phyloP scores from a whole-genome alignment of 1,284 basidiomycete genomes.

The Crucibulum cyathiforme region DNA sequence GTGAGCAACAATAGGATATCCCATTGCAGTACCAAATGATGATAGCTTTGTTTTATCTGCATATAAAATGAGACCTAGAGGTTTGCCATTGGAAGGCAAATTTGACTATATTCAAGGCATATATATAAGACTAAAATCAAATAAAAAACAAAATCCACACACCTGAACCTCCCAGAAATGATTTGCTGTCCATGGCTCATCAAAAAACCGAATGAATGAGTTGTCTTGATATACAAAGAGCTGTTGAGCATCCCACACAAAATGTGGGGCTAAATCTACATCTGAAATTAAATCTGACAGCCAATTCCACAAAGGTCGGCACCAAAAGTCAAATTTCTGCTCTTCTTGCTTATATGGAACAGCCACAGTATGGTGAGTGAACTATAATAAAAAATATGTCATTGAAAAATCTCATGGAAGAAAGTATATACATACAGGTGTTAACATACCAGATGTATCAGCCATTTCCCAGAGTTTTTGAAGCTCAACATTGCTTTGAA shows the following conservation, averaged over 20 bases:
- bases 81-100: constrained; percentile 16
- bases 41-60: constrained; percentile 51
- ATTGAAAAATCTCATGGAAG: background rate
- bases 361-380: constrained; percentile 13
- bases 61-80: constrained; percentile 38
- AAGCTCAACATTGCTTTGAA: constrained; percentile 12
- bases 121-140: background rate
- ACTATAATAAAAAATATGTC: constrained; percentile 13
- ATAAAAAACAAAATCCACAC: background rate
- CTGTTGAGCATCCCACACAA: constrained; percentile 28
- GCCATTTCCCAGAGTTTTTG: constrained; percentile 11
- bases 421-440: constrained; percentile 5
- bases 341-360: constrained; percentile 17
- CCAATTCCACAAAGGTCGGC: constrained; percentile 27
- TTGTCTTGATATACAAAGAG: constrained; percentile 33
- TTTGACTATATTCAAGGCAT: constrained; percentile 3
- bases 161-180: constrained; percentile 24
- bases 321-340: constrained; percentile 14
- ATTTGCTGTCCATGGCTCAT: constrained; percentile 39
- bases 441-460: constrained; percentile 3
- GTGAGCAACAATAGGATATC: constrained; percentile 45
- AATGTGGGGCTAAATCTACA: constrained; percentile 8
- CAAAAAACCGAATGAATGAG: constrained; percentile 30
- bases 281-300: constrained; percentile 20
- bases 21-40: constrained; percentile 45